Percentiles rank a stretch among this genome's conserved stretches.
Conservation (phyloP, 2,329 filamentous ascomycete genomes). For the Pyrenophora teres region DNA sequence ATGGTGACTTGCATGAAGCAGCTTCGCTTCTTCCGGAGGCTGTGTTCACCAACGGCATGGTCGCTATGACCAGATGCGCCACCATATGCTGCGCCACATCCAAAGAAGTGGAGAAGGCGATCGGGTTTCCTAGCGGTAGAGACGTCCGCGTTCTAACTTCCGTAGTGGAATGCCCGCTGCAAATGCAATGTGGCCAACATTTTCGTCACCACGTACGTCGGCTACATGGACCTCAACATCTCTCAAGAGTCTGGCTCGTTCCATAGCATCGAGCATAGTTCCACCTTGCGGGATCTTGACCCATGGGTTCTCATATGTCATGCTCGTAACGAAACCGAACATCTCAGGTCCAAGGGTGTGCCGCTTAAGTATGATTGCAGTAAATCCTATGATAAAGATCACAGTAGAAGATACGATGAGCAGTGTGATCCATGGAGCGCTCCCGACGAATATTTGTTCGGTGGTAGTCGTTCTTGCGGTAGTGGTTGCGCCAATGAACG, state of each 20-base stretch:
- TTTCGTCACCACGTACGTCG: slow-evolving; percentile 34
- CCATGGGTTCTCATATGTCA: slow-evolving; percentile 46
- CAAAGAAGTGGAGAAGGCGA: neutral
- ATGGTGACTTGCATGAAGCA: no score
- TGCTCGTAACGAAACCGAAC: slow-evolving; percentile 44
- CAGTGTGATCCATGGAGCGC: slow-evolving; percentile 35
- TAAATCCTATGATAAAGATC: slow-evolving; percentile 27
- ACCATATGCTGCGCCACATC: slow-evolving; percentile 12
- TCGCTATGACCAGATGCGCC: slow-evolving; percentile 7
- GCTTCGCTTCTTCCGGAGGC: no score
- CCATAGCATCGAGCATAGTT: slow-evolving; percentile 39
- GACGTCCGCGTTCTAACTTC: slow-evolving; percentile 34
- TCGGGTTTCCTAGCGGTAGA: slow-evolving; percentile 26
- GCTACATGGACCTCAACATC: slow-evolving; percentile 39
- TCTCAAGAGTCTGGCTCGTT: slow-evolving; percentile 40
- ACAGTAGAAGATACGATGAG: slow-evolving; percentile 26
- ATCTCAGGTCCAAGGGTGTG: slow-evolving; percentile 40
- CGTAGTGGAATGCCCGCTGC: slow-evolving; percentile 36
- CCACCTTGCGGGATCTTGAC: slow-evolving; percentile 37
- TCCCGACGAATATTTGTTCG: slow-evolving; percentile 33
- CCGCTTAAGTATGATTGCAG: slow-evolving; percentile 31
- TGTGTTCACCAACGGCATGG: neutral
- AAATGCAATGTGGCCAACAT: slow-evolving; percentile 46
- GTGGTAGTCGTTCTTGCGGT: slow-evolving; percentile 15
- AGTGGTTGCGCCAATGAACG: slow-evolving; percentile 38